These are phyloP conservation scores for Solanum commersonii DNA, from an alignment of 257 asterid genomes.

Conservation along the genomic window DNA sequence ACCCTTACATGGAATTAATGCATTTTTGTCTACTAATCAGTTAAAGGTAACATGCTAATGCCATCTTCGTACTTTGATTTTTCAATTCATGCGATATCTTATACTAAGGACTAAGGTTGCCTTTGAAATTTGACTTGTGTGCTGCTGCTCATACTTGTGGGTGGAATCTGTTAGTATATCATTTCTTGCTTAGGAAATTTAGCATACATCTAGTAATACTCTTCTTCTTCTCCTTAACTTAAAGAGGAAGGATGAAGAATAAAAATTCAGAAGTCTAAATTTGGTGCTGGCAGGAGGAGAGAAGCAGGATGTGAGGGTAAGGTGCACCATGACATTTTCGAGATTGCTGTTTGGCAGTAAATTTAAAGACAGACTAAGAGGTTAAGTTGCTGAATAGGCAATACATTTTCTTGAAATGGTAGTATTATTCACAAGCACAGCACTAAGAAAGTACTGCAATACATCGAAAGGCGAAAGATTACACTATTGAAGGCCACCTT, in stretches of 20 bases:
- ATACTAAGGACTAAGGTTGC: neutral
- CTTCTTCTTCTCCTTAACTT: neutral
- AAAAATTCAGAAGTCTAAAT: neutral
- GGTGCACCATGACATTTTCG: neutral
- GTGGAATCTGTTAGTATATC: neutral
- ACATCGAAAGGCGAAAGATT: neutral
- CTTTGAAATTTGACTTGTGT: neutral
- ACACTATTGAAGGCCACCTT: neutral
- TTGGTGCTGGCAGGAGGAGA: neutral
- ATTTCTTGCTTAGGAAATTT: neutral
- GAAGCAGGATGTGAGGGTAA: neutral
- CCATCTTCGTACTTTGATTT: neutral
- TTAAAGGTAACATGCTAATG: constrained; percentile 51
- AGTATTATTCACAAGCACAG: neutral
- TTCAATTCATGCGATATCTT: neutral
- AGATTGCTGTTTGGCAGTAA: neutral
- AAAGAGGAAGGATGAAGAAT: neutral
- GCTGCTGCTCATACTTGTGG: neutral
- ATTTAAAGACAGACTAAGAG: neutral
- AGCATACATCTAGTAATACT: neutral
- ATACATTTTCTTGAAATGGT: neutral
- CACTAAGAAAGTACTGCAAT: neutral
- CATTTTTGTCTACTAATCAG: constrained; percentile 88
- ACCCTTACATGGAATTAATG: constrained; percentile 88
- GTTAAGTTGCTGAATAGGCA: neutral